Conservation (phyloP, 2,329 filamentous ascomycete species). For the Fusarium chlamydosporum region DNA sequence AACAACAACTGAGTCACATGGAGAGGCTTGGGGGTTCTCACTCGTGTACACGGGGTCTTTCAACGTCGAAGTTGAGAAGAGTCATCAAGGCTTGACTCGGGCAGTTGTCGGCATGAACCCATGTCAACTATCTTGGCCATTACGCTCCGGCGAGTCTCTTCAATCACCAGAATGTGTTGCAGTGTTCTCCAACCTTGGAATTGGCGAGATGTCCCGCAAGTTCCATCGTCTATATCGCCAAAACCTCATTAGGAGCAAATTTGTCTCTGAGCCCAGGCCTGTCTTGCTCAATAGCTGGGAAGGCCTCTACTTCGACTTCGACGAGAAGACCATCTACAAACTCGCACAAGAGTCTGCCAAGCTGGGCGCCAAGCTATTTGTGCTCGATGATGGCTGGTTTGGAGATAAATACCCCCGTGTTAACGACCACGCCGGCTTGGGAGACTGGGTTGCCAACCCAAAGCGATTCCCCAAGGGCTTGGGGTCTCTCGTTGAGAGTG, state of each 20-base stretch:
- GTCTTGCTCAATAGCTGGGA: slow-evolving; percentile 77
- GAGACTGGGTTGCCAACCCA: slow-evolving; percentile 74
- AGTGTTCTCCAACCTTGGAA: slow-evolving; percentile 70
- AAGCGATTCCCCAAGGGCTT: slow-evolving; percentile 72
- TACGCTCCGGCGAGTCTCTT: slow-evolving; percentile 69
- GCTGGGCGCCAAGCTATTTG: slow-evolving; percentile 73
- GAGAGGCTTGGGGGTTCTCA: slow-evolving; percentile 75
- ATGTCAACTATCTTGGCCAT: slow-evolving; percentile 70
- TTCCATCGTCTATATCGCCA: slow-evolving; percentile 73
- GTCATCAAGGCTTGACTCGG: slow-evolving; percentile 72
- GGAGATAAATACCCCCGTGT: slow-evolving; percentile 70
- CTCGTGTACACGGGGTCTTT: slow-evolving; percentile 76
- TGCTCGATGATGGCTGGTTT: slow-evolving; percentile 78
- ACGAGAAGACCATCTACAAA: slow-evolving; percentile 67
- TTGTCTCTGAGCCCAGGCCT: slow-evolving; percentile 66
- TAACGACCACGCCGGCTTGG: slow-evolving; percentile 70
- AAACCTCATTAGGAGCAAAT: slow-evolving; percentile 71
- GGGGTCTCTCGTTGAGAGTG: slow-evolving; percentile 63
- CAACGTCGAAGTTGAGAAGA: slow-evolving; percentile 71
- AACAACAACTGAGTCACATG: slow-evolving; percentile 70
- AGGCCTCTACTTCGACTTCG: slow-evolving; percentile 71
- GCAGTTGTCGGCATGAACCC: slow-evolving; percentile 73
- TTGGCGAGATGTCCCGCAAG: slow-evolving; percentile 73
- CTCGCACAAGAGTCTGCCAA: slow-evolving; percentile 70
- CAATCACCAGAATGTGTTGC: slow-evolving; percentile 74